Evolutionary conservation across 345 rosid species (phyloP).

Genomic region (Eucalyptus regnans): DNA sequence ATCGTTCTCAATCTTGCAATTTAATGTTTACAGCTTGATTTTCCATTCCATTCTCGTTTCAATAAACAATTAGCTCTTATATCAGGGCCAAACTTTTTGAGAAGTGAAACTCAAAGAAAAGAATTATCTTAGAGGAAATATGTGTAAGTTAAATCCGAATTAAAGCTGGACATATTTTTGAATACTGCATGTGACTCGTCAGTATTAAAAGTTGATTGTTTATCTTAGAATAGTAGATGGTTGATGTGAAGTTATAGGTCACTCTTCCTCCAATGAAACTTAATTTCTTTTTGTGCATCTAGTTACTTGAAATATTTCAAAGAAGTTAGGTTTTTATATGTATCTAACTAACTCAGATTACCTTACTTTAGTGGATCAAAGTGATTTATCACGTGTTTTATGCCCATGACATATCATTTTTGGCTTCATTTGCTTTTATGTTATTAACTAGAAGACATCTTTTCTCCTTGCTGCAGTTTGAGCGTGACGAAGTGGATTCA

Average conservation of each 20-base stretch:
- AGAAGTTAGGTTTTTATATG: background rate
- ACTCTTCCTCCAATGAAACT: background rate
- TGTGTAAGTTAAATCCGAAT: background rate
- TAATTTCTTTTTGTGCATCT: background rate
- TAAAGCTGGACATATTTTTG: background rate
- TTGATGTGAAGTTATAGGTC: background rate
- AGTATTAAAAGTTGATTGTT: background rate
- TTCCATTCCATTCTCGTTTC: background rate
- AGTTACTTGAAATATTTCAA: background rate
- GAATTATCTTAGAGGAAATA: background rate
- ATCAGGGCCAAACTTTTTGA: background rate
- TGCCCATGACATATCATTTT: background rate
- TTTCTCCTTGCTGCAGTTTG: slow-evolving; percentile 34
- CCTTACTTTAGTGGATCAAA: background rate
- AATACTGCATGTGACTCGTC: background rate
- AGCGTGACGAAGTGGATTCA: slow-evolving; percentile 99
- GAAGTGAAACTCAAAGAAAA: background rate
- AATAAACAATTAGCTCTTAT: background rate
- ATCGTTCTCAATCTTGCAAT: background rate
- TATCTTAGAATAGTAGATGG: background rate
- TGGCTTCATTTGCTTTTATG: background rate
- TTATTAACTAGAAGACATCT: background rate
- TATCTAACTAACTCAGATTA: background rate
- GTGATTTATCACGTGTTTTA: background rate
- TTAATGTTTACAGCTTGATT: background rate